These are phyloP conservation scores for Fusarium verticillioides DNA, from an alignment of 2,329 filamentous ascomycete species.

Conservation along the genomic window DNA sequence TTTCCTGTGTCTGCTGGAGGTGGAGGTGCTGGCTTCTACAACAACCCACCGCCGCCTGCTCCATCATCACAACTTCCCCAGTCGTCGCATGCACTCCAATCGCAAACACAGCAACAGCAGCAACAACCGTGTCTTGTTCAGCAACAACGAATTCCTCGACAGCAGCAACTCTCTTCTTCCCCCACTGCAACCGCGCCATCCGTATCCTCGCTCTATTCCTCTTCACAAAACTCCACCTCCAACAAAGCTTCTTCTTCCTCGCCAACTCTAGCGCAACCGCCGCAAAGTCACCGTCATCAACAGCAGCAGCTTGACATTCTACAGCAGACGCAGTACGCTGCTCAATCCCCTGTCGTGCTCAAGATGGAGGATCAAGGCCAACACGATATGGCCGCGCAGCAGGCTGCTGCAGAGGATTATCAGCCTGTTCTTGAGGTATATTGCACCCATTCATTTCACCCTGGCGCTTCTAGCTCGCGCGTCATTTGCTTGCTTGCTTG, in stretches of 20 bases:
- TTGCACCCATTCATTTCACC: conserved; percentile 5
- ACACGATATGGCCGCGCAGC: conserved; percentile 66
- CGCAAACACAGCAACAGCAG: conserved; percentile 27
- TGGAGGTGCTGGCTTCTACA: conserved; percentile 39
- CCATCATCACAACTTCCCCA: conserved; percentile 16
- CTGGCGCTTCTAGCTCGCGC: conserved; percentile 10
- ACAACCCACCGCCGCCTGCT: conserved; percentile 27
- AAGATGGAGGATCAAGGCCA: conserved; percentile 51
- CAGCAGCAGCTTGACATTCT: conserved; percentile 28
- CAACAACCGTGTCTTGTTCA: conserved; percentile 23
- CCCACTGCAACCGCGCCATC: conserved; percentile 18
- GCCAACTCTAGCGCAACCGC: conserved; percentile 32
- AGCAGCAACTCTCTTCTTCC: conserved; percentile 22
- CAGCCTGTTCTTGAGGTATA: conserved; percentile 67
- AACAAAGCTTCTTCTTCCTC: conserved; percentile 33
- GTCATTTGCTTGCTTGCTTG: conserved; percentile 3
- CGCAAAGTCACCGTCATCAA: conserved; percentile 15
- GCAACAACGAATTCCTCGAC: conserved; percentile 5
- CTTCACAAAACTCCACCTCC: conserved; percentile 32
- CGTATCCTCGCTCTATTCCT: conserved; percentile 31
- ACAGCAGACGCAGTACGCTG: conserved; percentile 26
- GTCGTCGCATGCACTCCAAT: conserved; percentile 25
- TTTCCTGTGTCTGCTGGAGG: conserved; percentile 42
- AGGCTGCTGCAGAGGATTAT: conserved; percentile 69
- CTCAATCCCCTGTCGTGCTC: conserved; percentile 22